phyloP scores from a whole-genome alignment of 345 rosid species.

The Dimocarpus longan region DNA sequence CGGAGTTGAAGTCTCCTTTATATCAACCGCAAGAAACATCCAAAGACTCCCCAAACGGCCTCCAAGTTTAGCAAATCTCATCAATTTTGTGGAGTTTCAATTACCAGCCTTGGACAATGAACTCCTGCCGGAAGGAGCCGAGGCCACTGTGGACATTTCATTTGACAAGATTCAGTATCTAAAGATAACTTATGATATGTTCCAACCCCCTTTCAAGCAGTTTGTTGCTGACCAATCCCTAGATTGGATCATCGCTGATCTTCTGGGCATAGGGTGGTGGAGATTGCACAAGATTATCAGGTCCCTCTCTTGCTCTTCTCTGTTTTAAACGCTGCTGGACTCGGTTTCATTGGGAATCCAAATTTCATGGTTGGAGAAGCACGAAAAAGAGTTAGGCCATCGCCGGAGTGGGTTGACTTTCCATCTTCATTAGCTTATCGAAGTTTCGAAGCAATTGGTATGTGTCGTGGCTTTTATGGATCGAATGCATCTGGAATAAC shows the following conservation, averaged over 20 bases:
- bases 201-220: constrained; percentile 25
- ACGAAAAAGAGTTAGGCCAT: not conserved
- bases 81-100: constrained; percentile 21
- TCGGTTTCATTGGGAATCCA: too few species aligned
- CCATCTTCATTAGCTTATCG: constrained; percentile 22
- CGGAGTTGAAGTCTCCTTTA: constrained; percentile 18
- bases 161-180: constrained; percentile 20
- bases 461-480: not conserved
- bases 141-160: constrained; percentile 41
- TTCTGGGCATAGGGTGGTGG: not conserved
- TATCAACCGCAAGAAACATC: constrained; percentile 29
- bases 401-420: constrained; percentile 21
- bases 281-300: not conserved
- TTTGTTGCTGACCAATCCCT: constrained; percentile 13
- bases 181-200: constrained; percentile 32
- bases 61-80: constrained; percentile 1
- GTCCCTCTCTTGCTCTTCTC: not conserved
- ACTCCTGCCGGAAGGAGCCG: constrained; percentile 21
- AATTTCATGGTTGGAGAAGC: too few species aligned
- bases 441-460: not conserved
- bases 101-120: constrained; percentile 18
- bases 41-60: constrained; percentile 35
- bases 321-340: not conserved
- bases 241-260: constrained; percentile 3
- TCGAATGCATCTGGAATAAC: constrained; percentile 23